Conservation (phyloP, 306 rosid species). For the Acacia melanoxylon region DNA sequence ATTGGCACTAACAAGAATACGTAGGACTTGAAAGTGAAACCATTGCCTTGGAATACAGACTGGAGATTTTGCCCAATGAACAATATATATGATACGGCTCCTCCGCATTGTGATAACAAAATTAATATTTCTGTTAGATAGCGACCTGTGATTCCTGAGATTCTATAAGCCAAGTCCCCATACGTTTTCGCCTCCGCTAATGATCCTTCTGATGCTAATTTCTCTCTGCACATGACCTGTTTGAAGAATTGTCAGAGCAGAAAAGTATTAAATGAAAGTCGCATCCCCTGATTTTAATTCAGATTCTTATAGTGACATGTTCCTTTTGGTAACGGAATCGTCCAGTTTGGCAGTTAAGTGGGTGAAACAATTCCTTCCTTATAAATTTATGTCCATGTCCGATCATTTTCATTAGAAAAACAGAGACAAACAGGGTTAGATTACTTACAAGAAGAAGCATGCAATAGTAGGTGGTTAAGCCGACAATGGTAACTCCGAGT, state of each 20-base stretch:
- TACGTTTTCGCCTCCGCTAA: slow-evolving; percentile 47
- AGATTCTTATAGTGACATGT: background rate
- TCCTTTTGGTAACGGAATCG: background rate
- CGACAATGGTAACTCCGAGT: slow-evolving; percentile 58
- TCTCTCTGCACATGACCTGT: slow-evolving; percentile 69
- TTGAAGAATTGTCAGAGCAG: slow-evolving; percentile 2
- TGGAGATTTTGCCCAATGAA: slow-evolving; percentile 74
- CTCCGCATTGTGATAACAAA: slow-evolving; percentile 64
- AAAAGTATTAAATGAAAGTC: background rate
- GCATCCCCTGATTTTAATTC: background rate
- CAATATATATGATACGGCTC: slow-evolving; percentile 74
- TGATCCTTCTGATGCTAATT: slow-evolving; percentile 59
- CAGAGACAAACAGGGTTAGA: background rate
- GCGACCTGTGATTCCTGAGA: slow-evolving; percentile 68
- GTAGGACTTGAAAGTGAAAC: slow-evolving; percentile 36
- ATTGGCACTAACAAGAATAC: slow-evolving; percentile 57
- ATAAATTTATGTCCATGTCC: background rate
- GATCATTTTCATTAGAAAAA: background rate
- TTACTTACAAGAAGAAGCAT: slow-evolving; percentile 80
- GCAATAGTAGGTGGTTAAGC: slow-evolving; percentile 68
- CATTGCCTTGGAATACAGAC: slow-evolving; percentile 48
- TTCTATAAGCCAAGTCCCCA: slow-evolving; percentile 67
- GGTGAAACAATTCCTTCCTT: background rate
- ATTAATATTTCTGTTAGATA: slow-evolving; percentile 61
- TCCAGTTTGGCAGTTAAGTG: no score